These are phyloP conservation scores for Boehmeria nivea DNA, from an alignment of 306 rosid genomes.

Conservation along the genomic window DNA sequence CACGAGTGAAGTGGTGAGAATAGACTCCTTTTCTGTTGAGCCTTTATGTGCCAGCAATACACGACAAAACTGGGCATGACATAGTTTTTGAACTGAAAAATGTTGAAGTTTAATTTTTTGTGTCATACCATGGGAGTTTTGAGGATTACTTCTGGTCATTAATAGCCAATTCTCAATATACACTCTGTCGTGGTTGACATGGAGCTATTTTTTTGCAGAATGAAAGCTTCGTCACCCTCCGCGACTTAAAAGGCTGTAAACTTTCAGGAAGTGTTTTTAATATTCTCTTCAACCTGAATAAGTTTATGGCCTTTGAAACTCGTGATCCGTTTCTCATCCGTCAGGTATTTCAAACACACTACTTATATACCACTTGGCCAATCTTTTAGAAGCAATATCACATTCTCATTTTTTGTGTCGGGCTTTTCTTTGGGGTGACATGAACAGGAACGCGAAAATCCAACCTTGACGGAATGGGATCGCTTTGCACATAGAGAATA, in stretches of 20 bases:
- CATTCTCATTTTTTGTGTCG: slow-evolving; percentile 25
- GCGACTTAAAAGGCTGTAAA: slow-evolving; percentile 83
- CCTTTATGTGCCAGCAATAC: too few relatives aligned
- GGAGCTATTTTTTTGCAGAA: slow-evolving; percentile 46
- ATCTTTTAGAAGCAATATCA: not conserved
- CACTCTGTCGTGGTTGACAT: slow-evolving; percentile 11
- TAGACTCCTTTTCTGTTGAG: too few relatives aligned
- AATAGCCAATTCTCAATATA: not conserved
- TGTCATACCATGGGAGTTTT: not conserved
- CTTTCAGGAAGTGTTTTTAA: slow-evolving; percentile 97
- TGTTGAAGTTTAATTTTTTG: too few relatives aligned
- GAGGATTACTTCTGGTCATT: not conserved
- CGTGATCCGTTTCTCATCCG: slow-evolving; percentile 99
- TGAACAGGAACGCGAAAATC: slow-evolving; percentile 98
- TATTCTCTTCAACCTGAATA: slow-evolving; percentile 92
- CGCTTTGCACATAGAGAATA: slow-evolving; percentile 99
- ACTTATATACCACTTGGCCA: not conserved
- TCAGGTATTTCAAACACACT: slow-evolving; percentile 53
- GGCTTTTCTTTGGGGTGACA: slow-evolving; percentile 20
- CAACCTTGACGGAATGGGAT: slow-evolving; percentile 99
- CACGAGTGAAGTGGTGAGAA: too few relatives aligned
- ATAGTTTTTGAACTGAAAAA: too few relatives aligned
- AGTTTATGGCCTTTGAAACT: slow-evolving; percentile 98
- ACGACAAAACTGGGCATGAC: too few relatives aligned
- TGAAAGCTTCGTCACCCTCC: slow-evolving; percentile 66